phyloP scores from a whole-genome alignment of 2,329 filamentous ascomycete species.

The Curvularia spicifera region DNA sequence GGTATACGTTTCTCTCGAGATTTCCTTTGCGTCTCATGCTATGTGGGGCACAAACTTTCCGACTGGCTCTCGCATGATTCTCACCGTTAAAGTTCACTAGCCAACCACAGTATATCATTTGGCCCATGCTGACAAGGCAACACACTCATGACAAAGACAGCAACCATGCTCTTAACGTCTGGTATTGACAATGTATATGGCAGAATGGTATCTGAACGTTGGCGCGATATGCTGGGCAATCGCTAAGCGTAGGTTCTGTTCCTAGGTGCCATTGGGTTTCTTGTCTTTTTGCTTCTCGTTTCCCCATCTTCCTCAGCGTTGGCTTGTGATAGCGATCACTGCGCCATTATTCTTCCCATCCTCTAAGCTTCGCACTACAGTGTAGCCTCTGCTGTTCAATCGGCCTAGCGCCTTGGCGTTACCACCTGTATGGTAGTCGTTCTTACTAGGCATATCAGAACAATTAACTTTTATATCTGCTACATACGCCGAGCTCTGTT shows the following conservation, averaged over 20 bases:
- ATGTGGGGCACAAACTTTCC: not conserved
- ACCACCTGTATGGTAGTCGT: not conserved
- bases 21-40: not conserved
- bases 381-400: not conserved
- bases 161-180: not conserved
- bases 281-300: not conserved
- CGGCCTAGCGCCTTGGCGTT: not conserved
- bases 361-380: not conserved
- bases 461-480: not conserved
- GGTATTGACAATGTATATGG: not conserved
- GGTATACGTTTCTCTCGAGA: not conserved
- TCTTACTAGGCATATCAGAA: not conserved
- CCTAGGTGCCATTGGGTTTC: not conserved
- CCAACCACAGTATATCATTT: not conserved
- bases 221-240: not conserved
- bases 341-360: not conserved
- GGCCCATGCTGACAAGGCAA: not conserved
- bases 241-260: not conserved
- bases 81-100: not conserved
- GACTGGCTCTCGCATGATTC: not conserved
- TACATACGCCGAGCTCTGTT: not conserved
- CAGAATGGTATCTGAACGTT: not conserved
- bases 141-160: not conserved
- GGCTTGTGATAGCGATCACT: not conserved
- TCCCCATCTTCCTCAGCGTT: not conserved